Conservation (phyloP, 1,139 yeast species). For the Protomyces inundatus region DNA sequence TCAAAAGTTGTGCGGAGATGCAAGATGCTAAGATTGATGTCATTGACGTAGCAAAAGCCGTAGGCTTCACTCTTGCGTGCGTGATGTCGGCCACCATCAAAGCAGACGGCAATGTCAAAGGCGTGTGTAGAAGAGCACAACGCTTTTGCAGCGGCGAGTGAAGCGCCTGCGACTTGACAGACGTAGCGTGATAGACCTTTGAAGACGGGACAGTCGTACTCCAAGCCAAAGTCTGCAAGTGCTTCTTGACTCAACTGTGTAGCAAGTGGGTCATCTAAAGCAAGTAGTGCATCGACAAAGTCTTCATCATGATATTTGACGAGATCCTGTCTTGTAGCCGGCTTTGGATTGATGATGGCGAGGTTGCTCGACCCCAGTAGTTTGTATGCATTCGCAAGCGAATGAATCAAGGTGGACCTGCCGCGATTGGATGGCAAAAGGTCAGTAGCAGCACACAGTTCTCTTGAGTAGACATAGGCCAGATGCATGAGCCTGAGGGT, state of each 20-base stretch:
- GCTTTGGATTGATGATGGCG: background rate
- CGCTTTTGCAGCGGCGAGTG: conserved; percentile 49
- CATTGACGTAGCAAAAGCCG: conserved; percentile 73
- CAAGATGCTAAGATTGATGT: conserved; percentile 54
- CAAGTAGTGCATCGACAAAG: conserved; percentile 22
- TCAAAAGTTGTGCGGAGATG: conserved; percentile 47
- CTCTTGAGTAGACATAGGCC: conserved; percentile 9
- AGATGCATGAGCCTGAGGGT: background rate
- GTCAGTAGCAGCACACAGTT: background rate
- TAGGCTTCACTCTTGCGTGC: conserved; percentile 53
- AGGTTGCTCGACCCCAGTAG: conserved; percentile 35
- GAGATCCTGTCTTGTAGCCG: conserved; percentile 35
- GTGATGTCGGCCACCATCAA: conserved; percentile 82
- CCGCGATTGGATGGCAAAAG: conserved; percentile 35
- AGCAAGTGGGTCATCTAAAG: conserved; percentile 32
- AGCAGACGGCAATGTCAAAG: conserved; percentile 48
- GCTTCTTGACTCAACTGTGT: conserved; percentile 20
- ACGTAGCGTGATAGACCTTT: conserved; percentile 52
- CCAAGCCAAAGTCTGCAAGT: conserved; percentile 37
- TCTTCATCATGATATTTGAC: conserved; percentile 42
- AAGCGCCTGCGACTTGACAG: conserved; percentile 52
- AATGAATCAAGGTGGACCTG: conserved; percentile 47
- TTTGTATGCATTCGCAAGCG: conserved; percentile 45
- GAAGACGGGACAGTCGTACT: conserved; percentile 63
- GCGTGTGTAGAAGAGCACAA: conserved; percentile 32